Percentiles rank a stretch among this genome's conserved stretches.
These are phyloP conservation scores for Rhododendron ovatum DNA, from an alignment of 148 eudicot species.

Conservation along the genomic window DNA sequence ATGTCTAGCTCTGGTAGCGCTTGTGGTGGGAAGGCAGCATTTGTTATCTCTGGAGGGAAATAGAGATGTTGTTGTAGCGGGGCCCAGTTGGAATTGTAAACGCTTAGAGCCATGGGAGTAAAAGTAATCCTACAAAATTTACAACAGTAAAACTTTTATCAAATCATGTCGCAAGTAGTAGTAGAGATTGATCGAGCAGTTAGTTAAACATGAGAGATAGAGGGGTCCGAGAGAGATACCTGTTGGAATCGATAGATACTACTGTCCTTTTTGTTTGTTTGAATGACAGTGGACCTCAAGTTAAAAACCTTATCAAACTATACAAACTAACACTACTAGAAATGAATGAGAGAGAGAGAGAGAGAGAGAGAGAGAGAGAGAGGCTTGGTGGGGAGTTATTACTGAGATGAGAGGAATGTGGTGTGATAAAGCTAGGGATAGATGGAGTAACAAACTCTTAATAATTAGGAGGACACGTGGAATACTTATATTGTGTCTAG, in stretches of 20 bases:
- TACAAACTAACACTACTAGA: background rate
- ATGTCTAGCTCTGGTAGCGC: constrained; percentile 11
- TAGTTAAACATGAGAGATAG: background rate
- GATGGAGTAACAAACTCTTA: constrained; percentile 2
- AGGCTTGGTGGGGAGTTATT: background rate
- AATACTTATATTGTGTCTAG: background rate
- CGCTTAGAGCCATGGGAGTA: constrained; percentile 25
- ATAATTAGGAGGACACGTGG: background rate
- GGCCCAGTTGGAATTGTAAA: constrained; percentile 22
- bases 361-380: background rate
- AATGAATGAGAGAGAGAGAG: background rate
- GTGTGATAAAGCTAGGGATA: background rate
- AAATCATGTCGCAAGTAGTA: no score
- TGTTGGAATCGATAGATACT: background rate
- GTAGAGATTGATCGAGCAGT: background rate
- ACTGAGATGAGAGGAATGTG: background rate
- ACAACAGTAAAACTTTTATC: background rate
- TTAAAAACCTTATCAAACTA: constrained; percentile 9
- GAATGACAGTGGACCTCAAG: constrained; percentile 4
- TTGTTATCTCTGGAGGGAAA: background rate
- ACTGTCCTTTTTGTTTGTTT: background rate
- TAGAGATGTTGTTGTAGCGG: constrained; percentile 4
- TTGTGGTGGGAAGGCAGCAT: background rate
- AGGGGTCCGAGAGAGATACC: background rate
- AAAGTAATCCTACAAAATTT: background rate